Percentiles rank a stretch among this genome's conserved stretches.
Conservation (phyloP, 768 basidiomycete genomes). For the Pleurotus salmoneostramineus region DNA sequence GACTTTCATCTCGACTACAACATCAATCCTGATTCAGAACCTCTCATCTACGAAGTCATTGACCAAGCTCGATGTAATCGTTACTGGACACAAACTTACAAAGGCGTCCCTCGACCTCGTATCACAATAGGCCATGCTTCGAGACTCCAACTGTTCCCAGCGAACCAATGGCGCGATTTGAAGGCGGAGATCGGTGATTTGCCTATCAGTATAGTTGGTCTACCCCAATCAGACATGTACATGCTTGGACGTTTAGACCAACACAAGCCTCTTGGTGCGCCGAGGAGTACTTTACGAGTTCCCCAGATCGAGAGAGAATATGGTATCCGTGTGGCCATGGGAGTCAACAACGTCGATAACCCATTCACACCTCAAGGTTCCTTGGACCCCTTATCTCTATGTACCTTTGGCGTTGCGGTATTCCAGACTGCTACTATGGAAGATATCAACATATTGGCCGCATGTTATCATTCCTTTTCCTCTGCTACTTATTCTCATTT, state of each 20-base stretch:
- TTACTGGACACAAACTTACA: constrained; percentile 14
- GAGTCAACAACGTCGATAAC: constrained; percentile 65
- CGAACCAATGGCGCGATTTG: constrained; percentile 40
- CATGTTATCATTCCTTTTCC: constrained; percentile 15
- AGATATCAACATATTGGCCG: constrained; percentile 44
- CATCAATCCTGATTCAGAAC: constrained; percentile 44
- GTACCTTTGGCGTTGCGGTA: constrained; percentile 52
- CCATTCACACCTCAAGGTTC: constrained; percentile 69
- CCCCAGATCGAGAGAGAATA: constrained; percentile 40
- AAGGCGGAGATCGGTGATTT: constrained; percentile 35
- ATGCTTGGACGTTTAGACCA: constrained; percentile 51
- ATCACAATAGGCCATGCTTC: constrained; percentile 63
- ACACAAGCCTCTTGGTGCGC: constrained; percentile 34
- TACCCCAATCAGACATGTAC: constrained; percentile 66
- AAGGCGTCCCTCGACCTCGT: constrained; percentile 23
- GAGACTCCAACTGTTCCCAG: constrained; percentile 47
- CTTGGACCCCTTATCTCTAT: constrained; percentile 56
- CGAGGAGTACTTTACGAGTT: constrained; percentile 52
- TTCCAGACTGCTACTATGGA: constrained; percentile 53
- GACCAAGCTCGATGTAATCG: constrained; percentile 26
- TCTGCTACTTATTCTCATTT: neutral
- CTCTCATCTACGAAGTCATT: constrained; percentile 55
- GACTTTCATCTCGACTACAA: constrained; percentile 73
- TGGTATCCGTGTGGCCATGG: constrained; percentile 47
- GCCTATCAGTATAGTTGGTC: constrained; percentile 49